Percentiles rank a stretch among this genome's conserved stretches.
Conservation (phyloP, 352 stramenopile species). For the Sclerospora graminicola region DNA sequence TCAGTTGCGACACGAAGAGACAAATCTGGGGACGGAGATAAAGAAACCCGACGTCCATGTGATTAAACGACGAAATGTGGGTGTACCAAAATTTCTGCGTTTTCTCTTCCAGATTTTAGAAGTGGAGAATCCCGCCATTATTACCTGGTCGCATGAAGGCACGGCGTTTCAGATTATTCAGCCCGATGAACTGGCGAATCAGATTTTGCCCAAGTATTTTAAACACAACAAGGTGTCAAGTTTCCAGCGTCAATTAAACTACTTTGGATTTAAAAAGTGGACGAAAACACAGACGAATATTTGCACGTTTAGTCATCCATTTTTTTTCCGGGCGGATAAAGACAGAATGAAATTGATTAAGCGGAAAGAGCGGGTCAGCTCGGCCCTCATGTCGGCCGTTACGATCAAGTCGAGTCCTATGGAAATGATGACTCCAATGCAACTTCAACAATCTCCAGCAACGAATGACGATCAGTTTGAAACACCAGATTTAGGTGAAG, state of each 20-base stretch:
- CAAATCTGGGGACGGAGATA: not conserved
- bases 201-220: constrained; percentile 63
- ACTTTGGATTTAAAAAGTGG: constrained; percentile 80
- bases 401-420: constrained; percentile 12
- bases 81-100: constrained; percentile 55
- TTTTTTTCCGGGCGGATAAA: constrained; percentile 46
- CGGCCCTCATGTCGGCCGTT: constrained; percentile 10
- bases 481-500: constrained; percentile 16
- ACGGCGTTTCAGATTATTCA: constrained; percentile 68
- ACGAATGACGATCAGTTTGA: constrained; percentile 8
- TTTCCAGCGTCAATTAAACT: constrained; percentile 71
- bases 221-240: constrained; percentile 78
- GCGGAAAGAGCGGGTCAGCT: constrained; percentile 40
- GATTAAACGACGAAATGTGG: constrained; percentile 49
- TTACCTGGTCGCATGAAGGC: constrained; percentile 53
- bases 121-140: constrained; percentile 40
- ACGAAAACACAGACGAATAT: constrained; percentile 71
- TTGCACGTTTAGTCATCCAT: constrained; percentile 66
- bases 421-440: constrained; percentile 7
- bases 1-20: not conserved
- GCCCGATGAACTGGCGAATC: constrained; percentile 37
- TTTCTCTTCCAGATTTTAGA: constrained; percentile 70
- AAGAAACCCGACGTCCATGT: constrained; percentile 14
- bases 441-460: constrained; percentile 4
- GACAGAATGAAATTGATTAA: constrained; percentile 70